These are phyloP conservation scores for Petunia secreta DNA, from an alignment of 257 asterid genomes.

Conservation along the genomic window DNA sequence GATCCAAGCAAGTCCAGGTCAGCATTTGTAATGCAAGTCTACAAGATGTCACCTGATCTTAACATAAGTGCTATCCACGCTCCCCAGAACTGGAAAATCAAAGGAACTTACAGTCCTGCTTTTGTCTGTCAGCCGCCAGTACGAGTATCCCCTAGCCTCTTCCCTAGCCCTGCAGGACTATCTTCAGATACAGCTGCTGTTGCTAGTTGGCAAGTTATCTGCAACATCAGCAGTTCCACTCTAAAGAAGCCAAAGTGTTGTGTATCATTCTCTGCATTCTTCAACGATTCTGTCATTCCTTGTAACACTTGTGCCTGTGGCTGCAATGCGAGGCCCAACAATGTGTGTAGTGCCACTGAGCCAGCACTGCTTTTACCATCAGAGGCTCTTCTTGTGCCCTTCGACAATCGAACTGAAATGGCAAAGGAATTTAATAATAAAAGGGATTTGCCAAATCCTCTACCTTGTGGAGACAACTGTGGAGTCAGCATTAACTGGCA, in stretches of 20 bases:
- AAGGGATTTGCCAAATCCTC: conserved; percentile 46
- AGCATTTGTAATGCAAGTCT: conserved; percentile 59
- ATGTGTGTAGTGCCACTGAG: conserved; percentile 50
- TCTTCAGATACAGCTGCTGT: conserved; percentile 47
- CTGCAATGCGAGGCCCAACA: conserved; percentile 33
- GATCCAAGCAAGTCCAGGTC: conserved; percentile 56
- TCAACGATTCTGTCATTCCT: conserved; percentile 66
- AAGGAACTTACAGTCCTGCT: conserved; percentile 45
- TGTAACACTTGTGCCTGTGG: conserved; percentile 86
- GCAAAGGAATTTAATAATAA: conserved; percentile 39
- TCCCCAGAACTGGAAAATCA: conserved; percentile 63
- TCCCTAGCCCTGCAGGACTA: conserved; percentile 57
- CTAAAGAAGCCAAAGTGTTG: conserved; percentile 54
- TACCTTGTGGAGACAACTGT: conserved; percentile 76
- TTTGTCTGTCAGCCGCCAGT: conserved; percentile 61
- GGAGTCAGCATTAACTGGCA: conserved; percentile 82
- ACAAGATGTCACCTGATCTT: conserved; percentile 73
- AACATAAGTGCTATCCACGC: conserved; percentile 55
- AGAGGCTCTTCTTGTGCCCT: conserved; percentile 61
- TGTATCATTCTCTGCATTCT: conserved; percentile 74
- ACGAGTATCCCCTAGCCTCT: conserved; percentile 50
- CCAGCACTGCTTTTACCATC: conserved; percentile 61
- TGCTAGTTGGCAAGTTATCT: conserved; percentile 68
- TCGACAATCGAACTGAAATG: conserved; percentile 54
- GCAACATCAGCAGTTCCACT: conserved; percentile 43